Evolutionary conservation across 768 basidiomycete species (phyloP), one percentile per base, ranked within the genome.

Genomic region (Leccinum aurantiacum): DNA sequence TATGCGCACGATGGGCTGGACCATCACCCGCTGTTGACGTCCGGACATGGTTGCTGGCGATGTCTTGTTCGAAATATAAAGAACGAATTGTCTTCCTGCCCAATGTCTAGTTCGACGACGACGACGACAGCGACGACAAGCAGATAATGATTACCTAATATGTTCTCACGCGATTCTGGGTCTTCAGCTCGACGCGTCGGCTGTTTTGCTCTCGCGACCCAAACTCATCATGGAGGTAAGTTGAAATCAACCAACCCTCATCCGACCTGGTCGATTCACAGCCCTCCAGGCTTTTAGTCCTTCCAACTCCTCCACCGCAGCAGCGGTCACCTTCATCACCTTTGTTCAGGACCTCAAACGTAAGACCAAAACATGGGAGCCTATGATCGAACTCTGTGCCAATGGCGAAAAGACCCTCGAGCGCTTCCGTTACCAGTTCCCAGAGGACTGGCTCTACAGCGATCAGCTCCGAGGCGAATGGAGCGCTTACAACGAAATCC

Each of bases 311-410:
- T 96, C 96, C 63, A 99, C 97, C 75, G 95, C 96, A 51, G 95
- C 95, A 54, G 95, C 97, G 75, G 97, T 99, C 65, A 91, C 93
- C 2, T 97, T 99, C 76, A 99, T 99, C 76, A 99, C 97, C 25
- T 98, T 98, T 71, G 96, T 99, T 3, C 97, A 99, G 76, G 97
- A 98, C 81, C 84, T 98, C 67, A 98, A 98, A 80, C 89, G 90
- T 72, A 97, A 95, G 80, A 93, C 93, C 58, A 91, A 92, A 78
- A 82, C 89, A 85, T 98, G 97, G 97, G 89, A 87, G 17, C 93
- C 94, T 27, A 91, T 96, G 84, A 94, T 99, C 73, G 94, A 94
- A 59, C 85, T 95, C 46, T 98, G 95, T 71, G 90, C 89, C 41
- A 87, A 87, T 64, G 96, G 97, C 60, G 97, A 99, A 80, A 95